Base-by-base conservation (phyloP, 208 protist genomes). In the Leishmania turanica region DNA sequence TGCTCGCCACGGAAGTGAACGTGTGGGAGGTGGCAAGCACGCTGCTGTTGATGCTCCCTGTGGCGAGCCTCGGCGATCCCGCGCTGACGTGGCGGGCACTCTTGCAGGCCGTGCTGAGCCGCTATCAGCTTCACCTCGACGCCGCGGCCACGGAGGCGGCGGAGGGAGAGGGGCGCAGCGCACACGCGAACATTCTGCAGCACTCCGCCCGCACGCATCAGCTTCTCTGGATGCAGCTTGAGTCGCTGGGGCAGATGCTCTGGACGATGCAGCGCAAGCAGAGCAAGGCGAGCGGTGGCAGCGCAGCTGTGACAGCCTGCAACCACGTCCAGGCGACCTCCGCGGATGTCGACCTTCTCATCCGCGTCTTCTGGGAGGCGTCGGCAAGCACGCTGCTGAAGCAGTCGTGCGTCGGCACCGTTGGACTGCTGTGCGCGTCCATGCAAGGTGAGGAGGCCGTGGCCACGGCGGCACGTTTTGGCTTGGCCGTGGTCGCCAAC, bases 231-330 rank as follows among this genome's bases (percentile, higher is more conserved):
- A 77, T 95, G 72, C 93, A 96, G 79, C 77, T 94, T 0, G 90
- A 95, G 78, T 90, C 91, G 9, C 85, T 96, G 13, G 58, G 82
- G 64, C 88, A 95, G 83, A 92, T 93, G 85, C 78, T 92, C 3
- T 96, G 93, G 93, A 95, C 91, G 54, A 54, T 96, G 75, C 90
- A 92, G 78, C 93, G 93, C 8, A 96, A 96, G 74, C 89, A 96
- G 75, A 78, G 75, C n/a, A 87, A 80, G 60, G 77, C 77, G 7
- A 71, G 45, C 45, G 70, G 45, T 19, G 70, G 45, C 70, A 82
- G 83, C 45, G 83, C 78, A 3, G 47, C 78, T 0, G 34, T 84
- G 19, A 76, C 80, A 6, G 76, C 77, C 8, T 47, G 31, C n/a
- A 96, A 92, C 74, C 51, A 74, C 42, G 84, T 96, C 45, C 64